Evolutionary conservation across 1,139 yeast species (phyloP).

Genomic region (Saccharomyces hybrid): DNA sequence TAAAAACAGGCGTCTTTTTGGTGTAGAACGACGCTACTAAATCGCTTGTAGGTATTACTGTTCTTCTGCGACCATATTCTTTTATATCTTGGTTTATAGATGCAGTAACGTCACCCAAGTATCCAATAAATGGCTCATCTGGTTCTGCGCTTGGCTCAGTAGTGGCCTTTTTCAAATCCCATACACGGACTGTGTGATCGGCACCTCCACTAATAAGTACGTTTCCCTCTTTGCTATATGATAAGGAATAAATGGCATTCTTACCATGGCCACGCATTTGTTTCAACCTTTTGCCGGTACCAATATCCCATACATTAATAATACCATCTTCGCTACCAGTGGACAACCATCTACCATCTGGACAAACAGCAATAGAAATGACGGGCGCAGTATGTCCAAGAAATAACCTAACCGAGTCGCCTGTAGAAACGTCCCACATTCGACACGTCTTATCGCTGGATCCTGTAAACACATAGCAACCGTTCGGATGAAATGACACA

Average conservation of each 20-base stretch:
- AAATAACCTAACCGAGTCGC: constrained; percentile 87
- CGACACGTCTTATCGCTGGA: constrained; percentile 92
- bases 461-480: constrained; percentile 89
- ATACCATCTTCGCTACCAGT: constrained; percentile 92
- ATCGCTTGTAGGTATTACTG: constrained; percentile 74
- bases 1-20: constrained; percentile 88
- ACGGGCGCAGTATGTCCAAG: constrained; percentile 90
- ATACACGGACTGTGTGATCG: constrained; percentile 86
- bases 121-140: constrained; percentile 49
- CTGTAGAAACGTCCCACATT: constrained; percentile 95
- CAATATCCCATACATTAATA: constrained; percentile 90
- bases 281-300: constrained; percentile 80
- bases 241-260: constrained; percentile 74
- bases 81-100: constrained; percentile 31
- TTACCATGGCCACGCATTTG: constrained; percentile 87
- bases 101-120: constrained; percentile 33
- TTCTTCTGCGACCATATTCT: constrained; percentile 47
- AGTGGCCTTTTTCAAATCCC: constrained; percentile 90
- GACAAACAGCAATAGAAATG: constrained; percentile 79
- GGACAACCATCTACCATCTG: constrained; percentile 96
- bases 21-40: constrained; percentile 93
- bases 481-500: constrained; percentile 93
- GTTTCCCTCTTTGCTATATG: constrained; percentile 82
- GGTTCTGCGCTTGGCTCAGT: constrained; percentile 77
- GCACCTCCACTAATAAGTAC: constrained; percentile 90